Base-by-base conservation (phyloP, 2,329 filamentous ascomycete genomes). In the Pseudocercospora crystallina region DNA sequence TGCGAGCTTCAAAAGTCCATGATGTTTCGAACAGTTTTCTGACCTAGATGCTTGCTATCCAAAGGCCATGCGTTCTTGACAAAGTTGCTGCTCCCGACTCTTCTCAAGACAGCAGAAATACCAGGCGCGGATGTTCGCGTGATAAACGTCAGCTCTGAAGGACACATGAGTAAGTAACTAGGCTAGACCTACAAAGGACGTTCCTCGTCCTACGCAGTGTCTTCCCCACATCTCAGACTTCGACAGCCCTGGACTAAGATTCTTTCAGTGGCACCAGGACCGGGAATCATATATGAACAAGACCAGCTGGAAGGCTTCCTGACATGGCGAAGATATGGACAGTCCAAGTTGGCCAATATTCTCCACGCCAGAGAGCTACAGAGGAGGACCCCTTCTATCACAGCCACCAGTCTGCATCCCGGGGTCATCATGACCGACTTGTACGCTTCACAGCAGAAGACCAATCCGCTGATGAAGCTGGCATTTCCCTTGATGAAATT, bases 341-440 rank as follows among this genome's bases (percentile, higher is more conserved):
- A 83, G 12, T 76, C 77, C 31, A 87, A 87, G 65, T 74, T 87
- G 5, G 81, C 82, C 0, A 67, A 64, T 1, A 78, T 87, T 15
- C 65, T 87, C 7, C 84, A 85, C 61, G 70, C 80, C 0, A 76
- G 78, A 8, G 86, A 83, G 51, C 76, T 87, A 13, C 69, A 76
- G 10, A 72, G 75, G 10, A 78, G 84, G 45, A 68, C 82, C 36
- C 80, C 82, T 0, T 81, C 80, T 5, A 75, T 87, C 36, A 68
- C 86, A 11, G 77, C 79, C 61, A 86, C 86, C 56, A 77, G 80
- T 0, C 76, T 79, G 0, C 83, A 87, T 47, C 84, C 84, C 0
- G 84, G 84, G 0, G 76, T 87, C 14, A 83, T 86, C 17, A 78
- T 82, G 43, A 85, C 82, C 1, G 78, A 80, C 53, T 78, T 81